A percentile compares a stretch with the other conserved stretches of the same genome.
Evolutionary conservation across 768 basidiomycete genomes (phyloP).

Genomic region (Coprinopsis sp.): DNA sequence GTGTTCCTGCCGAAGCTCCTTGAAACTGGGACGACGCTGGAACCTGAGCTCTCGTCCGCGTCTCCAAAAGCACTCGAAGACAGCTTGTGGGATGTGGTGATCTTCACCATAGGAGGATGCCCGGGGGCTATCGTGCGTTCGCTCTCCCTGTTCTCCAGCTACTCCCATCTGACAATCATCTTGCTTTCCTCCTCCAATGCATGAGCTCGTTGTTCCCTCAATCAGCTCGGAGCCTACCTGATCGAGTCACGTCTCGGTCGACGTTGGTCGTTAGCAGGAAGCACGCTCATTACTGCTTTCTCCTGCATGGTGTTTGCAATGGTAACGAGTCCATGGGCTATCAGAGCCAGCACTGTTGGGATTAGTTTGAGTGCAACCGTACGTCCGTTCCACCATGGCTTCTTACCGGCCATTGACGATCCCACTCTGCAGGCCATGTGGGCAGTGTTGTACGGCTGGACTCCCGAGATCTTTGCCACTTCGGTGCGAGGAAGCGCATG

Average conservation of each 20-base stretch:
- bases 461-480: constrained; percentile 83
- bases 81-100: constrained; percentile 80
- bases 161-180: not conserved
- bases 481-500: constrained; percentile 83
- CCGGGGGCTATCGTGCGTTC: constrained; percentile 74
- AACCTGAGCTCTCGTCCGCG: constrained; percentile 12
- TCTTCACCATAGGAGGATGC: constrained; percentile 80
- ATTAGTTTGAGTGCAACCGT: constrained; percentile 76
- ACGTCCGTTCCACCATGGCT: constrained; percentile 12
- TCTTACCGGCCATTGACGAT: not conserved
- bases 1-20: constrained; percentile 85
- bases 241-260: constrained; percentile 69
- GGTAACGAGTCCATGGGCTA: constrained; percentile 51
- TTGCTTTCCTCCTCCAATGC: not conserved
- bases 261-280: constrained; percentile 66
- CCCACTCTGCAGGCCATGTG: constrained; percentile 72
- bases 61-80: constrained; percentile 47
- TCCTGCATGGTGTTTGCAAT: constrained; percentile 69
- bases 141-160: constrained; percentile 7
- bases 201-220: not conserved
- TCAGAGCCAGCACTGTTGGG: constrained; percentile 67
- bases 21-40: constrained; percentile 47
- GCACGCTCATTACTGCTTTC: constrained; percentile 70
- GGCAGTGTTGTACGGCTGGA: constrained; percentile 87
- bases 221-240: constrained; percentile 79